These are phyloP conservation scores for Periconia macrospinosa DNA, from an alignment of 2,329 filamentous ascomycete genomes.

Conservation along the genomic window DNA sequence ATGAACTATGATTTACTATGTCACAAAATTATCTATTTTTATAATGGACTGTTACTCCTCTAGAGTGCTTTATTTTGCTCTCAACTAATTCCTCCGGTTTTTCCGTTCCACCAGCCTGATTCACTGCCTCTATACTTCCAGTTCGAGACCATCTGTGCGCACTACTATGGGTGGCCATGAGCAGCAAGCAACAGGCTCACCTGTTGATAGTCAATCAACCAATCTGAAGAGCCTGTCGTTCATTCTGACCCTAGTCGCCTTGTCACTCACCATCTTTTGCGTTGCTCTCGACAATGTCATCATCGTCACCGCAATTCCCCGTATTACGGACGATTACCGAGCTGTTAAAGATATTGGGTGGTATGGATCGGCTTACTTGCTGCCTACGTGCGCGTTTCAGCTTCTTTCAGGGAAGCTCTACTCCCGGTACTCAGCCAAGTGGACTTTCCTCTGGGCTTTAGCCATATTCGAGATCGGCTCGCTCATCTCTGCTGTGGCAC, in stretches of 20 bases:
- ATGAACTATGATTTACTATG: too few relatives aligned
- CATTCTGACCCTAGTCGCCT: not conserved
- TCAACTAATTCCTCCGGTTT: too few relatives aligned
- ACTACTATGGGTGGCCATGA: too few relatives aligned
- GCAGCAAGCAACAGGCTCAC: too few relatives aligned
- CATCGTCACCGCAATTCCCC: conserved; percentile 51
- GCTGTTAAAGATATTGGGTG: conserved; percentile 50
- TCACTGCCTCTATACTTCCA: too few relatives aligned
- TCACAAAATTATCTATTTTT: too few relatives aligned
- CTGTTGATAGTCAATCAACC: too few relatives aligned
- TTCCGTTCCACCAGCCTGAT: too few relatives aligned
- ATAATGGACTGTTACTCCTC: too few relatives aligned
- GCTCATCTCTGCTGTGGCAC: conserved; percentile 53
- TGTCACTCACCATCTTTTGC: not conserved
- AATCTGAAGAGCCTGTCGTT: too few relatives aligned
- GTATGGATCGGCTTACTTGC: conserved; percentile 47
- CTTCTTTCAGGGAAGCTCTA: conserved; percentile 46
- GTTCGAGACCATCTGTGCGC: too few relatives aligned
- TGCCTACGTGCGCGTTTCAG: conserved; percentile 43
- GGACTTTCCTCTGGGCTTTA: conserved; percentile 47
- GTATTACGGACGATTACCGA: conserved; percentile 51
- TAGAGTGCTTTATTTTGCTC: too few relatives aligned
- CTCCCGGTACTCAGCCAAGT: conserved; percentile 50
- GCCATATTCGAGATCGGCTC: conserved; percentile 55
- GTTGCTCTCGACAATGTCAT: conserved; percentile 46